Evolutionary conservation across 2,329 filamentous ascomycete genomes (phyloP).

Genomic region (Diplodia sapinea): DNA sequence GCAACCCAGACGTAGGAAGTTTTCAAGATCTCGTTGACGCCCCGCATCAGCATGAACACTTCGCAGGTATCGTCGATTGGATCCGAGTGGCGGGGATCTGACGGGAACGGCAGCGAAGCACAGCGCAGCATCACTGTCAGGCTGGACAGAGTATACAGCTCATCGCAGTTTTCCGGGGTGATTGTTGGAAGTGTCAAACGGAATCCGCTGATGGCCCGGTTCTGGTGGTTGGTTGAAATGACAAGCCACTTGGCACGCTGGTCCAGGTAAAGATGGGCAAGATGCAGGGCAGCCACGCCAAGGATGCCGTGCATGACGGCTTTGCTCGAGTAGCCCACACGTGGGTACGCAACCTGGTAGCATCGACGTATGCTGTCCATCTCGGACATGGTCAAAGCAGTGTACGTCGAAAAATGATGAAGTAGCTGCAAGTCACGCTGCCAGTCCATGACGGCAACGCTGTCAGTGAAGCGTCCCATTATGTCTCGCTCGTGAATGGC

Average conservation of each 20-base stretch:
- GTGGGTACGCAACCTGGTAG: slow-evolving; percentile 27
- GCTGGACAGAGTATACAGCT: slow-evolving; percentile 37
- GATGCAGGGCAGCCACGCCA: slow-evolving; percentile 29
- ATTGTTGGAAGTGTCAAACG: slow-evolving; percentile 41
- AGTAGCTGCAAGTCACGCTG: slow-evolving; percentile 31
- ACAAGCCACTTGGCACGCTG: slow-evolving; percentile 41
- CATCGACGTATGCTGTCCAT: slow-evolving; percentile 26
- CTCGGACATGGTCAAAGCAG: slow-evolving; percentile 25
- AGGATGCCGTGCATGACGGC: slow-evolving; percentile 32
- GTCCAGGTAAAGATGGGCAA: slow-evolving; percentile 32
- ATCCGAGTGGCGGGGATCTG: slow-evolving; percentile 28
- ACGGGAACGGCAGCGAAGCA: slow-evolving; percentile 21
- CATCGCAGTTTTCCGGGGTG: slow-evolving; percentile 40
- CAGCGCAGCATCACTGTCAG: slow-evolving; percentile 28
- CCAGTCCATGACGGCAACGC: slow-evolving; percentile 30
- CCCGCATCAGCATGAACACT: slow-evolving; percentile 45
- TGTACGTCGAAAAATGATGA: slow-evolving; percentile 32
- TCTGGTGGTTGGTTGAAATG: slow-evolving; percentile 47
- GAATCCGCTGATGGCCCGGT: slow-evolving; percentile 44
- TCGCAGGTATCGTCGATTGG: slow-evolving; percentile 44
- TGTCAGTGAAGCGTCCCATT: slow-evolving; percentile 34
- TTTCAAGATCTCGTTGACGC: slow-evolving; percentile 41
- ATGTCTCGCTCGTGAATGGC: slow-evolving; percentile 32
- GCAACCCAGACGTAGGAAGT: slow-evolving; percentile 21
- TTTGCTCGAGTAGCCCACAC: slow-evolving; percentile 30